Conservation (phyloP, 2,329 filamentous ascomycete species). For the Verticillium nonalfalfae region DNA sequence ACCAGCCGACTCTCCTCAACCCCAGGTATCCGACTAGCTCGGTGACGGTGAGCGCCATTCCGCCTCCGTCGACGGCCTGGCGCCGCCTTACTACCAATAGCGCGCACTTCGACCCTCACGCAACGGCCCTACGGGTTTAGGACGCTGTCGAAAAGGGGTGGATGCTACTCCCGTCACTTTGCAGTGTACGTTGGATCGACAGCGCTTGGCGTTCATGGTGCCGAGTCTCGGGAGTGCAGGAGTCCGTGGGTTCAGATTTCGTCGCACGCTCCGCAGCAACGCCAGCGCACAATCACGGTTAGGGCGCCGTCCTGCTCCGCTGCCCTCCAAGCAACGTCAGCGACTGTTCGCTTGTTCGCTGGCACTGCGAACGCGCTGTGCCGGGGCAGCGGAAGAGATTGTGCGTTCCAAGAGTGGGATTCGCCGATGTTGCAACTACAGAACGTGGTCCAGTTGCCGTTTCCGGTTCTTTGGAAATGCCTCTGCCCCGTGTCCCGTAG, state of each 20-base stretch:
- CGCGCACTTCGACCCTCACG: background rate
- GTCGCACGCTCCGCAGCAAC: no score
- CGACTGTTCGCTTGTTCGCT: background rate
- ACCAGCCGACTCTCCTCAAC: background rate
- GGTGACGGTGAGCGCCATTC: background rate
- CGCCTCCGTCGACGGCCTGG: background rate
- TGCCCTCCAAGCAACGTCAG: no score
- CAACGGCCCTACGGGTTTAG: background rate
- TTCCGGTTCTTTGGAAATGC: background rate
- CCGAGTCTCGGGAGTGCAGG: background rate
- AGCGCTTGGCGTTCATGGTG: background rate
- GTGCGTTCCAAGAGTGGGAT: background rate
- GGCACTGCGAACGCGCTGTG: background rate
- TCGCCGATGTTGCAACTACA: background rate
- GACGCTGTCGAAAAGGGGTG: background rate
- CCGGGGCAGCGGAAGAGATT: background rate
- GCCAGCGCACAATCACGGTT: no score
- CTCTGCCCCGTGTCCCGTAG: background rate
- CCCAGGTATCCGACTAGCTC: background rate
- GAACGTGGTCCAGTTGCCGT: background rate
- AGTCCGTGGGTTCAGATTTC: no score
- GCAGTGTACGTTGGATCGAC: background rate
- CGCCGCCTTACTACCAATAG: background rate
- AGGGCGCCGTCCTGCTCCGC: no score
- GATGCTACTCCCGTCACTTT: background rate